Base-by-base conservation (phyloP, 1,284 basidiomycete genomes). In the Macrocybe sp. region DNA sequence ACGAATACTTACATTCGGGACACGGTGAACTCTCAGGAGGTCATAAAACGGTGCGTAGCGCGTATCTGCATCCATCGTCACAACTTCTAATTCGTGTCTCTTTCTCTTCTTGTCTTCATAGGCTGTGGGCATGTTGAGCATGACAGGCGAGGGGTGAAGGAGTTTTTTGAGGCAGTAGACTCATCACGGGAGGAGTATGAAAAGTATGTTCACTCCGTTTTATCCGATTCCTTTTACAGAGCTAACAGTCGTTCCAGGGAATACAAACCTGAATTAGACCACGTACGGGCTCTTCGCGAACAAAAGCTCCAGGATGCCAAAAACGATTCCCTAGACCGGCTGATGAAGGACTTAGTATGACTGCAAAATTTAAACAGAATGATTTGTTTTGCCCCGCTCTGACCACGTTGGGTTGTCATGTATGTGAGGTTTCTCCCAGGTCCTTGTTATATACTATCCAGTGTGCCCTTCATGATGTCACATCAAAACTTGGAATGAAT, bases 1-100 rank as follows among this genome's bases (percentile, higher is more conserved):
- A 84, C 96, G 29, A 98, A 99, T 63, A 97, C 99, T 52, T 97
- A 99, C 65, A 98, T 99, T 48, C 74, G 97, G 49, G 97, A 99
- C 65, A 99, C 97, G 7, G 85, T 99, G 44, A 91, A 98, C 67
- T 99, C 99, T 67, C 22, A 89, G 55, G 88, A 98, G 67, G 95
- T 99, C 59, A 99, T 99, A 96, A 94, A 97, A 79, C 94, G 98
- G 92, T 94, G 75, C 75, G 89, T 85, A 55, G 47, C 40, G 46
- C 44, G 37, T 45, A 28, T 44, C 22, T 37, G 50, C 47, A 37
- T 49, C 51, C 43, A 51, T 44, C 55, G 48, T 49, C n/a, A n/a
- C 51, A 48, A 49, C 47, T 59, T 54, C 60, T 51, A 45, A 50
- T 46, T 41, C 46, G 49, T n/a, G n/a, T n/a, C n/a, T n/a, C n/a